Evolutionary conservation across 1,284 basidiomycete genomes (phyloP).

Genomic region (Ceratobasidium sp.): DNA sequence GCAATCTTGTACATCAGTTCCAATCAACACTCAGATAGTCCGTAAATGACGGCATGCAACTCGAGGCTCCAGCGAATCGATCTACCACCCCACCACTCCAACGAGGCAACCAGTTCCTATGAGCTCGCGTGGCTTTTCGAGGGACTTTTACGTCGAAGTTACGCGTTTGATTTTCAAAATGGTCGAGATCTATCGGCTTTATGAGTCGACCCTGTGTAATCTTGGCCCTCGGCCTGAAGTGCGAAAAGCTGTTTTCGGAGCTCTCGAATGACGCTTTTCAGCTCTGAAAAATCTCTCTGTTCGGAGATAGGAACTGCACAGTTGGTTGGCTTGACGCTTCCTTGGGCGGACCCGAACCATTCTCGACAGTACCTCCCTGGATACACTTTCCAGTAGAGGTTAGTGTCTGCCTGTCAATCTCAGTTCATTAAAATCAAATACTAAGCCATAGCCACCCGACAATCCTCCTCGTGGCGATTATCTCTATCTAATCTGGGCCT

Average conservation of each 20-base stretch:
- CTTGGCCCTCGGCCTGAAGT: not conserved
- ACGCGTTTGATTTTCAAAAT: slow-evolving; percentile 31
- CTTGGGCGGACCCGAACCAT: not conserved
- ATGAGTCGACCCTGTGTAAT: not conserved
- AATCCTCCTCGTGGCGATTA: slow-evolving; percentile 16
- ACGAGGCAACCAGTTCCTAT: not conserved
- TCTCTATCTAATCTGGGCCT: slow-evolving; percentile 7
- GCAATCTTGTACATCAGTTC: not conserved
- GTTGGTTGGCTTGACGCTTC: not conserved
- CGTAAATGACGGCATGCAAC: not conserved
- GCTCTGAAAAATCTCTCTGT: not conserved
- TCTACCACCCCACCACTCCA: not conserved
- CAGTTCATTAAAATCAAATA: slow-evolving; percentile 1
- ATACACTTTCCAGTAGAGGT: not conserved
- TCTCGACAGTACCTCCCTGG: not conserved
- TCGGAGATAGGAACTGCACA: not conserved
- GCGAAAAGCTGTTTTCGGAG: slow-evolving; percentile 2
- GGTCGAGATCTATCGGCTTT: not conserved
- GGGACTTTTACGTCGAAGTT: slow-evolving; percentile 9
- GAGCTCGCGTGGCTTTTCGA: slow-evolving; percentile 22
- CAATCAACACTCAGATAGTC: not conserved
- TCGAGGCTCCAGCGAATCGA: not conserved
- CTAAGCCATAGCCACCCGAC: slow-evolving; percentile 13
- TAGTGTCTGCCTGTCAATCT: slow-evolving; percentile 1
- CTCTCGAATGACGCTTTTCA: not conserved